A percentile compares a stretch with the other conserved stretches of the same genome.
These are phyloP conservation scores for Telopea speciosissima DNA, from an alignment of 177 flowering plant genomes.

Conservation along the genomic window DNA sequence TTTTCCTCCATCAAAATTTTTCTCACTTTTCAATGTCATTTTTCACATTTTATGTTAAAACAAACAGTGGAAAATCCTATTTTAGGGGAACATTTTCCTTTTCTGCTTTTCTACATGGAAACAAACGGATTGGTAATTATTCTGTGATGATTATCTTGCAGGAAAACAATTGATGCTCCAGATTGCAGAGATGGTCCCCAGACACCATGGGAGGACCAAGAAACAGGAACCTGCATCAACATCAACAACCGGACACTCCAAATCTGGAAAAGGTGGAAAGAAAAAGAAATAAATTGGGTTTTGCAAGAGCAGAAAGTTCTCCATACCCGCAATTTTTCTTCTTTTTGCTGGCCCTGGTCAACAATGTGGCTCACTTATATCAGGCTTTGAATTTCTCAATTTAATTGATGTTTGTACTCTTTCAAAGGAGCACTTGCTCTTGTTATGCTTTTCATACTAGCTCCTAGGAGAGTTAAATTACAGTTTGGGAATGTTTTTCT, in stretches of 20 bases:
- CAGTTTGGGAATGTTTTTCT: no score
- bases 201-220: conserved; percentile 70
- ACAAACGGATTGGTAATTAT: no score
- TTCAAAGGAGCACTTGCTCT: background rate
- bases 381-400: background rate
- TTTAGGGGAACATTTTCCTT: no score
- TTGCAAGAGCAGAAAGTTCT: no score
- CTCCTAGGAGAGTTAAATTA: background rate
- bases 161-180: conserved; percentile 80
- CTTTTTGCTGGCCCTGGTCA: background rate
- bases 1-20: no score
- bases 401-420: background rate
- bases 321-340: background rate
- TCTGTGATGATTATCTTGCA: conserved; percentile 23
- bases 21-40: no score
- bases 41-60: no score
- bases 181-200: conserved; percentile 82
- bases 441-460: background rate
- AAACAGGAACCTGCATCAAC: conserved; percentile 57
- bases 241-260: conserved; percentile 47
- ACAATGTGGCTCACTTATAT: background rate
- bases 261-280: conserved; percentile 64
- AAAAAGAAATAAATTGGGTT: conserved; percentile 43
- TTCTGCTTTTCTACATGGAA: no score
- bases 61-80: no score